A percentile compares a stretch with the other conserved stretches of the same genome.
These are phyloP conservation scores for Kazachstania sp. DNA, from an alignment of 1,139 yeast genomes.

Conservation along the genomic window DNA sequence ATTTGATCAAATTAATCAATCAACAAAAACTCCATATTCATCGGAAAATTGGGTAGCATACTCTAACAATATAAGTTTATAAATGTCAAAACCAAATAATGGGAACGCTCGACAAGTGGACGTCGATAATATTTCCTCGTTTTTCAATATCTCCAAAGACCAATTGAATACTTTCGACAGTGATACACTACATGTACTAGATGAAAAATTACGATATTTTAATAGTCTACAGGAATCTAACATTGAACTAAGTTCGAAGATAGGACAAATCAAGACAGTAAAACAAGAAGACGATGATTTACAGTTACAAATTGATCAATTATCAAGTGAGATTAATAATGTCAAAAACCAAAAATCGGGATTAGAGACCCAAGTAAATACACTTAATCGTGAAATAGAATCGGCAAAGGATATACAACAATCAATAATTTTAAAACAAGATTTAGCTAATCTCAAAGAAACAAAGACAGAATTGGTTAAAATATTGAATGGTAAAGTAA, in stretches of 20 bases:
- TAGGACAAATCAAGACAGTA: neutral
- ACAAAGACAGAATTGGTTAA: slow-evolving; percentile 11
- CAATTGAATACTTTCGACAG: neutral
- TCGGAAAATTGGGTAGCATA: too few species aligned
- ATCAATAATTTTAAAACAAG: too few species aligned
- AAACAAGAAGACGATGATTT: neutral
- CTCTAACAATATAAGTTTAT: too few species aligned
- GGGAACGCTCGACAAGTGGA: neutral
- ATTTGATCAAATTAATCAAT: too few species aligned
- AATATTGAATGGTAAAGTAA: slow-evolving; percentile 11
- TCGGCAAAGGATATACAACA: neutral
- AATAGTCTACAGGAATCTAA: neutral
- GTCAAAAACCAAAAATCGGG: neutral
- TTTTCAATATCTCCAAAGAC: neutral
- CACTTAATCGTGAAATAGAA: neutral
- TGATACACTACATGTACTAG: neutral
- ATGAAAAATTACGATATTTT: neutral
- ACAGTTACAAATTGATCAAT: neutral
- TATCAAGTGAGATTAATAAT: neutral
- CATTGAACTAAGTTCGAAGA: neutral
- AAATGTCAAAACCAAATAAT: neutral
- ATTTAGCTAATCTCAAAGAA: too few species aligned
- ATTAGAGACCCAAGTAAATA: neutral
- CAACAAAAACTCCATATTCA: too few species aligned
- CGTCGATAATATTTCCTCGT: neutral